These are phyloP conservation scores for Penicillium psychrosexuale DNA, from an alignment of 2,329 filamentous ascomycete genomes.

Conservation along the genomic window DNA sequence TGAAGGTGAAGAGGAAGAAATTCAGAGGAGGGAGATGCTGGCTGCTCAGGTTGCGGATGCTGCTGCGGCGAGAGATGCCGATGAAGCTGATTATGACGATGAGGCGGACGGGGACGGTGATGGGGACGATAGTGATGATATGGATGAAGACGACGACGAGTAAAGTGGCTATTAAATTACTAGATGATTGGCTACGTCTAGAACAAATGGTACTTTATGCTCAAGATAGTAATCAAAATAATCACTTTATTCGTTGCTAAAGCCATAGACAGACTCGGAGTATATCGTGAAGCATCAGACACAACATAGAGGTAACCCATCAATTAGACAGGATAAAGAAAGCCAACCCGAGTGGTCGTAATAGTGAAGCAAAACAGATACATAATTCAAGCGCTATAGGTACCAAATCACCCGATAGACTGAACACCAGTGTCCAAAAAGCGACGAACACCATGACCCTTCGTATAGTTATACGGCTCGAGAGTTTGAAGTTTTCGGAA, in stretches of 20 bases:
- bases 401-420: neutral
- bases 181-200: neutral
- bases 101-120: slow-evolving; percentile 17
- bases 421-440: slow-evolving; percentile 6
- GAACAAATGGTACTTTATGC: neutral
- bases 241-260: slow-evolving; percentile 12
- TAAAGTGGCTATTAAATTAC: neutral
- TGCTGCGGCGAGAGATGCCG: slow-evolving; percentile 22
- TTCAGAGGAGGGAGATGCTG: slow-evolving; percentile 31
- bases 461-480: no score
- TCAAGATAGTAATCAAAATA: neutral
- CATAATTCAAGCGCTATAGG: slow-evolving; percentile 1
- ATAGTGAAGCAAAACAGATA: neutral
- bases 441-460: no score
- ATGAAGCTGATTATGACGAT: slow-evolving; percentile 27
- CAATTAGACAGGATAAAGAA: slow-evolving; percentile 7
- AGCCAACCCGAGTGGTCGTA: neutral
- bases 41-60: slow-evolving; percentile 30
- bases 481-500: no score
- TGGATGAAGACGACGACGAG: neutral
- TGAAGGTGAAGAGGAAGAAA: slow-evolving; percentile 34
- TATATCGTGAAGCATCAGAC: slow-evolving; percentile 17
- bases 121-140: neutral
- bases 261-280: neutral
- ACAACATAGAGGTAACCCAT: slow-evolving; percentile 7